Evolutionary conservation across 208 protist genomes (phyloP).

Genomic region (Leishmania braziliensis): DNA sequence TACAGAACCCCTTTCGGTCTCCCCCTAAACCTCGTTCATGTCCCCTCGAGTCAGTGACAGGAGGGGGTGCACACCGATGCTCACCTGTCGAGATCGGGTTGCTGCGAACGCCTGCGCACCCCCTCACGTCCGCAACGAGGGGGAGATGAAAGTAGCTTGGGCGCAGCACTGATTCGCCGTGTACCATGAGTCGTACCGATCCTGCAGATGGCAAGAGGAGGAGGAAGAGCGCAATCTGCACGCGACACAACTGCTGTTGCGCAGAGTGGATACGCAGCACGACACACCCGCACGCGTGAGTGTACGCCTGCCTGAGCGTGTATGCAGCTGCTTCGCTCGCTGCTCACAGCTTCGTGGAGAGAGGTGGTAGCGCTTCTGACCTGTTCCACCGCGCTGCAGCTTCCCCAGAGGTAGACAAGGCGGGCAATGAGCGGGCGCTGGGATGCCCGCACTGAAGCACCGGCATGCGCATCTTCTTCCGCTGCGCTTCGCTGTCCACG

Average conservation of each 20-base stretch:
- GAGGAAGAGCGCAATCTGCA: neutral
- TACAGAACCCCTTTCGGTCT: neutral
- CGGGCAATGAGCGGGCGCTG: neutral
- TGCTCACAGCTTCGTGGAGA: neutral
- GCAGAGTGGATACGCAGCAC: neutral
- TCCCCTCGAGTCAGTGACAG: neutral
- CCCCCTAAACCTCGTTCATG: neutral
- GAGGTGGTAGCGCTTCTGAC: too few species aligned
- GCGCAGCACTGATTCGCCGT: neutral
- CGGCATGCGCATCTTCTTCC: neutral
- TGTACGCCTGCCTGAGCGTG: neutral
- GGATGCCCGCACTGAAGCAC: neutral
- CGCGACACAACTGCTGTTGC: neutral
- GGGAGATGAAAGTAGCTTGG: neutral
- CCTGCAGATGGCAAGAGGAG: neutral
- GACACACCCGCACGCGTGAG: neutral
- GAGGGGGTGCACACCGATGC: neutral
- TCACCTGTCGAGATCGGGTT: neutral
- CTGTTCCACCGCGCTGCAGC: neutral
- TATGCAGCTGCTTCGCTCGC: neutral
- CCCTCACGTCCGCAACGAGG: neutral
- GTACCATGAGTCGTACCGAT: neutral
- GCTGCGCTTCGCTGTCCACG: neutral
- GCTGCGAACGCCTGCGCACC: neutral
- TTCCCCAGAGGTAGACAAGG: neutral